Evolutionary conservation across 1,284 basidiomycete species (phyloP), one percentile per base, ranked within the genome.

Genomic region (Ustilago sp.): DNA sequence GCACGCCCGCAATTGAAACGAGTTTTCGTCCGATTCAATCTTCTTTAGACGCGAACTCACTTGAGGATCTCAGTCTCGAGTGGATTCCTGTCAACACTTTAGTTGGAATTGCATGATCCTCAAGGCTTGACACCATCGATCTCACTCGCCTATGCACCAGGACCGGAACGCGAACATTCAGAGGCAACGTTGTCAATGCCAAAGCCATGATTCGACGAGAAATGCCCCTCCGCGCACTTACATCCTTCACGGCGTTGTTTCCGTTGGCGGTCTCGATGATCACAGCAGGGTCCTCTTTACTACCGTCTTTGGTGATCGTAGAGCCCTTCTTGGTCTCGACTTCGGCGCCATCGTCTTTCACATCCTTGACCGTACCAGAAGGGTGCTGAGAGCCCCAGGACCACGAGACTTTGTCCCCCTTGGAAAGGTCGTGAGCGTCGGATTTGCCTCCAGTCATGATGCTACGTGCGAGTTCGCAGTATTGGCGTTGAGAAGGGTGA

Each of bases 221-320:
- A 5, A 13, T 17, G 13, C 6, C 17, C 23, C 31, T 15, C 8
- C 11, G 23, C 34, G 11, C 13, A 76, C 79, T 69, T 62, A 81
- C 80, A 19, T 66, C 79, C 64, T 82, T 82, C 32, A 80, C 71
- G 23, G 79, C 81, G 34, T 74, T 68, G 63, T 70, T 78, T 1
- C 68, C 79, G 19, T 61, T 71, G 3, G 36, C 28, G 0, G 81
- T 74, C 38, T 82, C 56, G 61, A 81, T 68, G 34, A 78, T 58
- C 28, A 82, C 71, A 6, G 75, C 78, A 1, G 81, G 80, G 38
- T 82, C 62, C 4, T 77, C 67, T 45, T 70, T 63, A 41, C 59
- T 56, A 19, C 80, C 81, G 12, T 80, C 66, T 32, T 74, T 67
- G 57, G 38, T 74, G 61, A 82, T 68, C 9, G 76, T 71, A 38